A percentile compares a stretch with the other conserved stretches of the same genome.
These are phyloP conservation scores for Euphorbia tirucalli DNA, from an alignment of 345 rosid species.

Conservation along the genomic window DNA sequence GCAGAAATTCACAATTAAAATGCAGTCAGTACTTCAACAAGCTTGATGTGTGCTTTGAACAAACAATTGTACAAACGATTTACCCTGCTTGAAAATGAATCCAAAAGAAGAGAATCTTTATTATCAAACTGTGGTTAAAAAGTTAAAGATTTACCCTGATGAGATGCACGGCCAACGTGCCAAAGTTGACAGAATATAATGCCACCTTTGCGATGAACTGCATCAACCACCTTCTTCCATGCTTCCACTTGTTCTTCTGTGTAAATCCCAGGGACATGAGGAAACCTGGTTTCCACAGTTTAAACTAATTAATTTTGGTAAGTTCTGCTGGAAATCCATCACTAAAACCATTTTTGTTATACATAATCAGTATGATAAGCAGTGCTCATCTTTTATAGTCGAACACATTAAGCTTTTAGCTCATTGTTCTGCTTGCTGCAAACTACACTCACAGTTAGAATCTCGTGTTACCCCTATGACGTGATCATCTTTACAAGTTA, in stretches of 20 bases:
- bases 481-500: no score
- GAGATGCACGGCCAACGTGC: conserved; percentile 96
- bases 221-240: conserved; percentile 76
- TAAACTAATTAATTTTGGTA: conserved; percentile 6
- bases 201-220: conserved; percentile 76
- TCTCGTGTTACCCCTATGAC: no score
- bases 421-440: no score
- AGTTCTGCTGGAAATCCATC: not conserved
- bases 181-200: conserved; percentile 82
- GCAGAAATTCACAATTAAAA: not conserved
- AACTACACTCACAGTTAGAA: no score
- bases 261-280: conserved; percentile 88
- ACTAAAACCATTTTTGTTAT: no score
- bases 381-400: no score
- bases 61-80: not conserved
- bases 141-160: conserved; percentile 56
- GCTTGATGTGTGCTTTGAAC: not conserved
- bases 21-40: not conserved
- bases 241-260: conserved; percentile 72
- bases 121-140: no score
- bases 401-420: no score
- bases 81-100: not conserved
- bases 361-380: no score
- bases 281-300: conserved; percentile 50
- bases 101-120: not conserved